A percentile compares a stretch with the other conserved stretches of the same genome.
phyloP scores from a whole-genome alignment of 208 protist genomes.

The Blechomonas ayalai region DNA sequence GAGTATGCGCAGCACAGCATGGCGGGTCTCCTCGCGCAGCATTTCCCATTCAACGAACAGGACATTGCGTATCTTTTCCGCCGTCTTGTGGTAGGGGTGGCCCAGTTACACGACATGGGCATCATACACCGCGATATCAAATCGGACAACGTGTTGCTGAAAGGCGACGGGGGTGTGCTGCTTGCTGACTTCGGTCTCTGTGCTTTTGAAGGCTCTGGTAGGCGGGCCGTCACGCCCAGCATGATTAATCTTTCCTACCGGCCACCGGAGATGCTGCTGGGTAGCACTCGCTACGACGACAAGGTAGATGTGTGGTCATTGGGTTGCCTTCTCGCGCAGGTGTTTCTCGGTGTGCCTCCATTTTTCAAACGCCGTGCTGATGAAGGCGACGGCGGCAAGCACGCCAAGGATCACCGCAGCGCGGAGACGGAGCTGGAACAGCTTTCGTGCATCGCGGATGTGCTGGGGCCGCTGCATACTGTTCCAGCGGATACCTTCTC shows the following conservation, averaged over 20 bases:
- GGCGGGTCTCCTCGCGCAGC: slow-evolving; percentile 49
- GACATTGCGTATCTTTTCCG: slow-evolving; percentile 80
- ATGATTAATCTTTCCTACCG: slow-evolving; percentile 95
- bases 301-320: slow-evolving; percentile 93
- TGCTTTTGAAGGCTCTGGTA: slow-evolving; percentile 34
- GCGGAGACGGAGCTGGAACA: slow-evolving; percentile 66
- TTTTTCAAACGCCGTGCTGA: slow-evolving; percentile 46
- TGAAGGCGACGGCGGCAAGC: slow-evolving; percentile 2
- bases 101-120: slow-evolving; percentile 73
- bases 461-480: slow-evolving; percentile 70
- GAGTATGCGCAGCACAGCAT: slow-evolving; percentile 63
- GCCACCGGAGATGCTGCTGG: slow-evolving; percentile 94
- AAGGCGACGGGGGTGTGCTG: slow-evolving; percentile 47
- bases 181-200: slow-evolving; percentile 84
- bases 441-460: slow-evolving; percentile 56
- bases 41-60: slow-evolving; percentile 43
- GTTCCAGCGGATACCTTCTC: slow-evolving; percentile 19
- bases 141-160: slow-evolving; percentile 80
- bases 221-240: slow-evolving; percentile 68
- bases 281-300: slow-evolving; percentile 68
- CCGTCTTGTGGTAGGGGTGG: slow-evolving; percentile 41
- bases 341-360: slow-evolving; percentile 83
- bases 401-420: slow-evolving; percentile 14
- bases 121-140: slow-evolving; percentile 92
- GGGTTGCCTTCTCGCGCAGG: slow-evolving; percentile 94